phyloP scores from a whole-genome alignment of 2,329 filamentous ascomycete species.

The Aureobasidium subglaciale region DNA sequence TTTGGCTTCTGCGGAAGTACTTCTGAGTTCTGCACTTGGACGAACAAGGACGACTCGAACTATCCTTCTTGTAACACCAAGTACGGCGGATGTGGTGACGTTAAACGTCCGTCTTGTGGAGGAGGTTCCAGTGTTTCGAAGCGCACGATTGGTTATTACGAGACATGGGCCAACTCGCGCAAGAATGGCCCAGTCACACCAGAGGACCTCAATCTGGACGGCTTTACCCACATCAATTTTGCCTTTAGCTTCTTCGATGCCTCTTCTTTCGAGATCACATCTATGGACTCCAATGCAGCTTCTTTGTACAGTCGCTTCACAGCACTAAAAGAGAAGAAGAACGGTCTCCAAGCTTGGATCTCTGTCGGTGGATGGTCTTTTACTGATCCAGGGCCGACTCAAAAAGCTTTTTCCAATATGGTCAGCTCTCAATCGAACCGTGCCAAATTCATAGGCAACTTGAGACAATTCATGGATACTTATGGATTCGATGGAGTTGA shows the following conservation, averaged over 20 bases:
- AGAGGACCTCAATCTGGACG: conserved; percentile 8
- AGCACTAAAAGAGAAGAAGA: background rate
- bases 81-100: background rate
- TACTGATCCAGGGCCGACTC: background rate
- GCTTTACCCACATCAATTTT: conserved; percentile 18
- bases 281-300: conserved; percentile 23
- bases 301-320: conserved; percentile 16
- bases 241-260: conserved; percentile 31
- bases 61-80: conserved; percentile 8
- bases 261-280: conserved; percentile 23
- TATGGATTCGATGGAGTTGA: conserved; percentile 21
- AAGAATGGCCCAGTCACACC: background rate
- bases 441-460: conserved; percentile 12
- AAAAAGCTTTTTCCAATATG: conserved; percentile 12
- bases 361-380: conserved; percentile 14
- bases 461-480: conserved; percentile 17
- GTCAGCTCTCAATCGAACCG: conserved; percentile 7
- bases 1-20: conserved; percentile 8
- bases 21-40: conserved; percentile 19
- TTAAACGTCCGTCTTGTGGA: background rate
- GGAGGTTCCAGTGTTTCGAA: background rate
- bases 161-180: conserved; percentile 17
- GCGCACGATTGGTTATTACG: conserved; percentile 19
- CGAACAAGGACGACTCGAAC: too few species aligned
- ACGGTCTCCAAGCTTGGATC: background rate